phyloP scores from a whole-genome alignment of 2,329 filamentous ascomycete genomes.

The Apiospora pterosperma region DNA sequence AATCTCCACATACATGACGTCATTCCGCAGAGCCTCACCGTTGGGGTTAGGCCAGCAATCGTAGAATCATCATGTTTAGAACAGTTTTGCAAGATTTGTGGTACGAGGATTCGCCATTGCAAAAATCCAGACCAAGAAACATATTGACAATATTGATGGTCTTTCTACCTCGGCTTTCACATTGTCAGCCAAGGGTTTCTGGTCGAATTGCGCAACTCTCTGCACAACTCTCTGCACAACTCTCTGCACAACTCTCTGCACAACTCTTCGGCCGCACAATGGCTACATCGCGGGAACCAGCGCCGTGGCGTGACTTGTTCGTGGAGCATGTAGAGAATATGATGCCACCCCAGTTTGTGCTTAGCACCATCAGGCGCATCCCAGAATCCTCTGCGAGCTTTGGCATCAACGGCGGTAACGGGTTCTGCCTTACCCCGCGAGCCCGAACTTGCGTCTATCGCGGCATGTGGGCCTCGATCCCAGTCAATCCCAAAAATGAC shows the following conservation, averaged over 20 bases:
- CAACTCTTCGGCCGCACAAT: slow-evolving; percentile 13
- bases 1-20: background rate
- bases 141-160: background rate
- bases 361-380: slow-evolving; percentile 46
- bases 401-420: slow-evolving; percentile 20
- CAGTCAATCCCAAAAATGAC: slow-evolving; percentile 68
- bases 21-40: background rate
- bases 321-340: slow-evolving; percentile 47
- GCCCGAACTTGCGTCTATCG: slow-evolving; percentile 81
- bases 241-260: slow-evolving; percentile 15
- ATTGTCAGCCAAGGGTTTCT: background rate
- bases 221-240: slow-evolving; percentile 13
- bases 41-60: background rate
- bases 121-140: background rate
- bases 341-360: slow-evolving; percentile 44
- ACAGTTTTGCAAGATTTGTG: background rate
- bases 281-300: slow-evolving; percentile 24
- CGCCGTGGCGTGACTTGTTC: slow-evolving; percentile 53
- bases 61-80: background rate
- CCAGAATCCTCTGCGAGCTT: slow-evolving; percentile 12
- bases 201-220: slow-evolving; percentile 8
- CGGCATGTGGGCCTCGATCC: slow-evolving; percentile 75
- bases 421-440: slow-evolving; percentile 47
- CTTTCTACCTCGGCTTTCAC: background rate
- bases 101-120: background rate